Base-by-base conservation (phyloP, 768 basidiomycete genomes). In the Trametes cingulata region DNA sequence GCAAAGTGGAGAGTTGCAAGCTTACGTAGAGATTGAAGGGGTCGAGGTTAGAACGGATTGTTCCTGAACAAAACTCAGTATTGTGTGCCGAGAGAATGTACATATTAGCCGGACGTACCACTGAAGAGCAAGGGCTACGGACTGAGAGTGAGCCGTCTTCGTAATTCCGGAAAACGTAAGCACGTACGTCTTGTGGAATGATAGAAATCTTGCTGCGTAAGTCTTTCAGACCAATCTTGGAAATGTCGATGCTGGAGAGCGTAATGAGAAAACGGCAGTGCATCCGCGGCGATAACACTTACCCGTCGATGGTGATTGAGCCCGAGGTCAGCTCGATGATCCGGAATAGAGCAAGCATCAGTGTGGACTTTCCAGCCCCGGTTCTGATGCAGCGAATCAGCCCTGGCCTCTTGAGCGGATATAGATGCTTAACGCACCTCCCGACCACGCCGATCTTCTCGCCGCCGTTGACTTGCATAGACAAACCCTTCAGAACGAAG, bases 371-470 rank as follows among this genome's bases (percentile, higher is more conserved):
- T 20, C 84, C 85, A 0, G 84, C 83, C 1, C 85, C 87, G 1
- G 80, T 81, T 54, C 72, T 70, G 42, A n/a, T n/a, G 3, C 2
- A 15, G 10, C 10, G n/a, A 15, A 35, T 59, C 19, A 52, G 39
- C 37, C 6, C 20, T 13, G 19, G 15, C 15, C 10, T 1, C 27
- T 22, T 15, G 1, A 14, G 20, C 14, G 4, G 27, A 7, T 3
- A 15, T 14, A 36, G n/a, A 7, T 17, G 6, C 15, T 25, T 4
- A 15, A 42, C 70, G 7, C 47, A 77, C 69, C 85, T 69, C 50
- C 89, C 89, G 9, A 92, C 88, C 37, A 92, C 82, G 14, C 89
- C 90, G 55, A 92, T 85, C 75, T 90, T 90, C 73, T 93, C 88
- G 0, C 86, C 85, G 0, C 81, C 82, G 2, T 75, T 72, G 45